Conservation (phyloP, 768 basidiomycete species). For the Lactarius pseudohatsudake region DNA sequence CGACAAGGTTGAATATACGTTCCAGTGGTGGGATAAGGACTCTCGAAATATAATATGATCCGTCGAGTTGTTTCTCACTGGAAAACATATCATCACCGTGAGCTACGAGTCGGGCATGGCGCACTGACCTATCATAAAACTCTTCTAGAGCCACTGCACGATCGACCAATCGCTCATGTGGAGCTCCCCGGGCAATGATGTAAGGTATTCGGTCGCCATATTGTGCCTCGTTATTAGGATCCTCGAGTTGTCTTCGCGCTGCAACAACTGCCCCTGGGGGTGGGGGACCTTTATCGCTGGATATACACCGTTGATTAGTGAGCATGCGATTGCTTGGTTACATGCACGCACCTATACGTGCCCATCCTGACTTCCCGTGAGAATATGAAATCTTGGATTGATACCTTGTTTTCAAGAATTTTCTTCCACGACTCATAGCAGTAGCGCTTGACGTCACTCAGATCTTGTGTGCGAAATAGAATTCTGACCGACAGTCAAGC, state of each 20-base stretch:
- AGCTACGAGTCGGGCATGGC: constrained; percentile 1
- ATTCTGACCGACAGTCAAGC: constrained; percentile 50
- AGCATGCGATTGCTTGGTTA: constrained; percentile 1
- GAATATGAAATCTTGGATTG: constrained; percentile 92
- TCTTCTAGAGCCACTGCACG: constrained; percentile 73
- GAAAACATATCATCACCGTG: not conserved
- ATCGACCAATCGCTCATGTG: constrained; percentile 66
- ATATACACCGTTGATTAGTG: not conserved
- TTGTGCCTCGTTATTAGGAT: constrained; percentile 81
- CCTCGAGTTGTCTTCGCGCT: constrained; percentile 65
- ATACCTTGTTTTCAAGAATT: constrained; percentile 74
- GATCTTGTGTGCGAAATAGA: constrained; percentile 85
- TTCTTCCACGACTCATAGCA: constrained; percentile 83
- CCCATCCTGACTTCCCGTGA: constrained; percentile 94
- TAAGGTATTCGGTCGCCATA: constrained; percentile 95
- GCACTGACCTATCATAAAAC: constrained; percentile 58
- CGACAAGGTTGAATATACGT: constrained; percentile 87
- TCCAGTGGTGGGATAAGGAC: constrained; percentile 89
- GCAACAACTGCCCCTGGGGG: constrained; percentile 93
- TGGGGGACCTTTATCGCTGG: constrained; percentile 78
- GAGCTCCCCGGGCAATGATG: constrained; percentile 69
- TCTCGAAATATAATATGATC: constrained; percentile 81
- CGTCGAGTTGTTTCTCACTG: constrained; percentile 78
- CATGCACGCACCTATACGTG: constrained; percentile 70
- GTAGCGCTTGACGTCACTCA: constrained; percentile 87